phyloP scores from a whole-genome alignment of 495 filamentous ascomycete genomes.

The Aspergillus nidulans region DNA sequence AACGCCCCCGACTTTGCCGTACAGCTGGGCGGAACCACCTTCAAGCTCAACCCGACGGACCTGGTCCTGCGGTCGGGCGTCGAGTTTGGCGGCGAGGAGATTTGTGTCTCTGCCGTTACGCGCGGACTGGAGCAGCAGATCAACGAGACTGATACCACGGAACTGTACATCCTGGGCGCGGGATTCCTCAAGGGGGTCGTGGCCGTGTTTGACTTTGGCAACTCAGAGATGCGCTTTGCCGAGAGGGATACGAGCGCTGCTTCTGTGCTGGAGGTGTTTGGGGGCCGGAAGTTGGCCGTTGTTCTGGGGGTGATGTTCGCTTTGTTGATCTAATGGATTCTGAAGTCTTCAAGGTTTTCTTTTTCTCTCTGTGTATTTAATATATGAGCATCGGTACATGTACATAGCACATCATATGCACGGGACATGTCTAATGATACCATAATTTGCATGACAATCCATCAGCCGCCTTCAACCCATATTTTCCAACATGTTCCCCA shows the following conservation, averaged over 20 bases:
- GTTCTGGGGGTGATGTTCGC: neutral
- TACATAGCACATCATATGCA: no score
- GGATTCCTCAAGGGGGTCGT: constrained; percentile 77
- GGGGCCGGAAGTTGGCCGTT: neutral
- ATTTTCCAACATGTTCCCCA: no score
- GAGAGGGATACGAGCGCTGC: neutral
- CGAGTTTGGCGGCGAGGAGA: constrained; percentile 4
- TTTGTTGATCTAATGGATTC: no score
- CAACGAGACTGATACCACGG: constrained; percentile 17
- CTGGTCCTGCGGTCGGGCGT: constrained; percentile 36
- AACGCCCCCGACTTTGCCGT: constrained; percentile 51
- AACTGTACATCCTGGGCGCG: constrained; percentile 58
- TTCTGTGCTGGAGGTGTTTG: neutral
- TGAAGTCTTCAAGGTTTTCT: no score
- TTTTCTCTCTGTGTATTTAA: no score
- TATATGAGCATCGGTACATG: no score
- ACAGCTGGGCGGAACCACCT: constrained; percentile 41
- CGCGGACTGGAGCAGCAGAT: constrained; percentile 22
- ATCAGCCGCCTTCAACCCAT: no score
- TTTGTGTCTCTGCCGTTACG: neutral
- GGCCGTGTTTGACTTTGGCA: constrained; percentile 57
- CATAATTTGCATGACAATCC: no score
- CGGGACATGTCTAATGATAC: no score
- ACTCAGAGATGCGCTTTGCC: constrained; percentile 48
- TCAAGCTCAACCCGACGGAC: constrained; percentile 51